These are phyloP conservation scores for Coemansia sp. DNA, from an alignment of 192 early-diverging fungal species.

Conservation along the genomic window DNA sequence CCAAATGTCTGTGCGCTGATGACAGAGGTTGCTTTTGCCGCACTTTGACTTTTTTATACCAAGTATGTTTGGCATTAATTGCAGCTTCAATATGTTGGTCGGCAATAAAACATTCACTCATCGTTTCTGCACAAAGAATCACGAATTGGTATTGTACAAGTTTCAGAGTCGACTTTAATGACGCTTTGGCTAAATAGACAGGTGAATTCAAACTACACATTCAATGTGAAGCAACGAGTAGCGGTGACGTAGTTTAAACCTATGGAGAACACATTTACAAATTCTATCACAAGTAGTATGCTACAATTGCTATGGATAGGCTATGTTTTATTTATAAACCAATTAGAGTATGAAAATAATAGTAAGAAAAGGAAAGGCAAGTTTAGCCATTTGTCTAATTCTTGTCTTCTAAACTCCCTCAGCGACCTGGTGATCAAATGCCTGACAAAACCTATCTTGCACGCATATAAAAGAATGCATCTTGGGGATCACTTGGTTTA, in stretches of 20 bases:
- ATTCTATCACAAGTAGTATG: background rate
- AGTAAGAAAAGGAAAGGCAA: too few species aligned
- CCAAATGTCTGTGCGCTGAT: constrained; percentile 2
- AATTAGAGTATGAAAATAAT: too few species aligned
- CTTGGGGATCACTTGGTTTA: background rate
- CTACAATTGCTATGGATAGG: too few species aligned
- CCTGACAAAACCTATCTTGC: background rate
- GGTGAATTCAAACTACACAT: too few species aligned
- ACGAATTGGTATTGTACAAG: background rate
- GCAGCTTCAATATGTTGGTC: constrained; percentile 68
- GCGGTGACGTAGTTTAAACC: background rate
- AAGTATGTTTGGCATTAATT: constrained; percentile 70
- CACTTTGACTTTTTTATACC: constrained; percentile 72
- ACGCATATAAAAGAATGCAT: background rate
- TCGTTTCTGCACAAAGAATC: constrained; percentile 57
- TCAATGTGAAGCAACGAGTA: too few species aligned
- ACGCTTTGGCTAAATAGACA: too few species aligned
- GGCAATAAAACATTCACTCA: constrained; percentile 91
- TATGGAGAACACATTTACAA: background rate
- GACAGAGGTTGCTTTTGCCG: constrained; percentile 1
- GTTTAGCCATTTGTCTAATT: too few species aligned
- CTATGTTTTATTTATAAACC: too few species aligned
- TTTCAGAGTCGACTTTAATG: background rate
- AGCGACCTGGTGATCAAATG: background rate
- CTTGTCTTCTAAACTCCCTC: too few species aligned